Percentiles rank a stretch among this genome's conserved stretches.
These are phyloP conservation scores for Capsicum rhomboideum DNA, from an alignment of 257 asterid genomes.

Conservation along the genomic window DNA sequence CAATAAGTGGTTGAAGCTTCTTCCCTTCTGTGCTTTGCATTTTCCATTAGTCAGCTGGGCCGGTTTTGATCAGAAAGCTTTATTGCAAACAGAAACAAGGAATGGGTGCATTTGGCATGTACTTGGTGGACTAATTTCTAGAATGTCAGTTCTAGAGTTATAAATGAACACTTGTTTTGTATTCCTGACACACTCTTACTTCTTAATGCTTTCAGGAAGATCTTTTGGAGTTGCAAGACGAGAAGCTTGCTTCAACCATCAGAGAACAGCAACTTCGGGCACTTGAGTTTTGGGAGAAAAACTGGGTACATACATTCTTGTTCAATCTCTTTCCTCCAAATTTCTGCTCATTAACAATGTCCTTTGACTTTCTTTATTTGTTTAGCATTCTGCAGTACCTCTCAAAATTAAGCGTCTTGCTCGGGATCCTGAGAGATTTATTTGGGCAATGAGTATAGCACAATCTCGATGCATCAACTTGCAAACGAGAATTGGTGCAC, in stretches of 20 bases:
- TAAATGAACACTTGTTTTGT: not conserved
- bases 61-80: not conserved
- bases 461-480: slow-evolving; percentile 73
- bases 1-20: not conserved
- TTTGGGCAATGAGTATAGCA: slow-evolving; percentile 90
- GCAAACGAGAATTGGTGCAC: slow-evolving; percentile 84
- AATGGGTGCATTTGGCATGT: not conserved
- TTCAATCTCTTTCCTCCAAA: slow-evolving; percentile 3
- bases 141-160: not conserved
- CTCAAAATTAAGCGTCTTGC: slow-evolving; percentile 91
- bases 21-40: not conserved
- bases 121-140: not conserved
- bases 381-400: slow-evolving; percentile 88
- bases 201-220: slow-evolving; percentile 52
- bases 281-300: slow-evolving; percentile 81
- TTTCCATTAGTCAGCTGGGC: not conserved
- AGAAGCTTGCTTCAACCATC: slow-evolving; percentile 66
- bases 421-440: slow-evolving; percentile 79
- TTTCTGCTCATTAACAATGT: not conserved
- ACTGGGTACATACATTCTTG: slow-evolving; percentile 58
- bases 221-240: slow-evolving; percentile 87
- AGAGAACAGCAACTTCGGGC: slow-evolving; percentile 73
- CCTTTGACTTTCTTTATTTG: slow-evolving; percentile 3
- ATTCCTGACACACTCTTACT: slow-evolving; percentile 11
- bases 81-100: not conserved